Base-by-base conservation (phyloP, 108 stramenopile species). In the Fistulifera solaris region DNA sequence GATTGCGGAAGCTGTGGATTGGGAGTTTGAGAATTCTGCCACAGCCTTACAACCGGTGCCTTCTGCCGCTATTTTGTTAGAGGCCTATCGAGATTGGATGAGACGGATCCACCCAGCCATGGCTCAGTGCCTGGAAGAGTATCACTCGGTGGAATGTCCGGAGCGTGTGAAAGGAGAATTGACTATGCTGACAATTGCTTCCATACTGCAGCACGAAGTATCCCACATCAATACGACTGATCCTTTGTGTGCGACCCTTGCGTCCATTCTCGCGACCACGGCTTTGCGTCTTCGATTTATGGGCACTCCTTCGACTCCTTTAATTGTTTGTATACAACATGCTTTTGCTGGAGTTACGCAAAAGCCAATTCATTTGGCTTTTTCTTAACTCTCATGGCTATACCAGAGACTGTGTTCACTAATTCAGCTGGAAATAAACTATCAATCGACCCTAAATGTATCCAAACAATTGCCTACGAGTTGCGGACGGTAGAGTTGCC, bases 391-490 rank as follows among this genome's bases (percentile, higher is more conserved):
- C 31, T 87, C 1, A 65, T 53, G 6, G 55, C 83, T 6, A 55
- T 87, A 7, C 85, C 85, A 12, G 89, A 87, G 53, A 70, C 81
- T 16, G 62, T 87, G 11, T 72, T 87, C 4, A 58, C 70, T 0
- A 55, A 73, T 22, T 81, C 81, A 14, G 81, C 83, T 0, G 62
- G 68, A 41, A 65, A 72, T 0, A 62, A 71, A 40, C 65, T 85
- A 10, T 86, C 84, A 0, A 66, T 87, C 31, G 89, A 87, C 72
- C 81, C 81, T 6, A 57, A 70, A 48, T 91, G 75, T 48, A 57
- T 85, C 22, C 43, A 65, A 22, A 85, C 85, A 15, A 76, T 83
- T 1, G 71, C 67, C 5, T 50, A 52, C 27, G 89, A 91, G 58
- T 65, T 90, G 7, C 56, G 80, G 41, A 51, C 59, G 1, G 70